These are phyloP conservation scores for Helicostylum pulchrum DNA, from an alignment of 192 early-diverging fungal species.

Conservation along the genomic window DNA sequence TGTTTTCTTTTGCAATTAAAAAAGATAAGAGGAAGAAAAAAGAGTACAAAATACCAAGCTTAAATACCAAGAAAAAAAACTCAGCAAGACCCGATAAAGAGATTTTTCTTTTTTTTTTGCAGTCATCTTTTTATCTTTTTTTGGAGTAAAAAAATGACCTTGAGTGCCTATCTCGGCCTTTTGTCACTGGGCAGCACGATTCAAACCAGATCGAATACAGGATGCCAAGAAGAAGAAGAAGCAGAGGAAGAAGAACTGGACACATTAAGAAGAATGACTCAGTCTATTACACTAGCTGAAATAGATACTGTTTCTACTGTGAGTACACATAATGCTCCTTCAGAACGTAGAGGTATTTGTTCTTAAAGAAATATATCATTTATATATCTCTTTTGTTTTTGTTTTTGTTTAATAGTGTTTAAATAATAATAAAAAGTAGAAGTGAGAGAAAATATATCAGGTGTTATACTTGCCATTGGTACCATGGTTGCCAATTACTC, in stretches of 20 bases:
- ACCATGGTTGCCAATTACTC: conserved; percentile 37
- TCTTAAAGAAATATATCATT: background rate
- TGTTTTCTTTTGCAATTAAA: too few relatives aligned
- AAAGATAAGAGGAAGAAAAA: background rate
- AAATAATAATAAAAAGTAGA: background rate
- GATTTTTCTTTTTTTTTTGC: background rate
- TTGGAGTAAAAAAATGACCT: conserved; percentile 7
- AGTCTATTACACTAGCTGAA: conserved; percentile 2
- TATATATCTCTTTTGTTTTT: too few relatives aligned
- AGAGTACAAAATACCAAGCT: background rate
- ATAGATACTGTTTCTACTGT: conserved; percentile 5
- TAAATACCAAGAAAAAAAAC: background rate
- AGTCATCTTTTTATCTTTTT: background rate
- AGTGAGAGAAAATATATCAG: conserved; percentile 23
- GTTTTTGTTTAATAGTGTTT: too few relatives aligned
- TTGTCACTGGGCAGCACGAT: conserved; percentile 12
- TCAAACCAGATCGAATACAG: background rate
- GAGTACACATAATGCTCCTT: background rate
- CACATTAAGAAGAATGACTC: background rate
- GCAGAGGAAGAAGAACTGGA: conserved; percentile 1
- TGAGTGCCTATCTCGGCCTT: conserved; percentile 11
- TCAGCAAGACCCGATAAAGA: background rate
- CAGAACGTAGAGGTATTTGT: conserved; percentile 13
- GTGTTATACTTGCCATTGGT: conserved; percentile 25
- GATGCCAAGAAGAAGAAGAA: background rate